phyloP scores from a whole-genome alignment of 148 eudicot genomes.

The Agrostemma githago region DNA sequence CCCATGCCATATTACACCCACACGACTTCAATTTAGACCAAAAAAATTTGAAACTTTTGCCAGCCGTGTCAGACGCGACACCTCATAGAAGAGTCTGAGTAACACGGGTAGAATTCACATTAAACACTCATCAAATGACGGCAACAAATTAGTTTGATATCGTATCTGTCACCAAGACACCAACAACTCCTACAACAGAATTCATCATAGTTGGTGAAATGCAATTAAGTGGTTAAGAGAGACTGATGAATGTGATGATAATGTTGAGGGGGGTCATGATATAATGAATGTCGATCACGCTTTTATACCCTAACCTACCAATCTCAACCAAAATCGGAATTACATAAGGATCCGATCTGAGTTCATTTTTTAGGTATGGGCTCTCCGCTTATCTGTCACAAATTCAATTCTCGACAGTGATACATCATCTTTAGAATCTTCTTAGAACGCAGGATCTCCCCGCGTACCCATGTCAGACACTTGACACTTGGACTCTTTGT shows the following conservation, averaged over 20 bases:
- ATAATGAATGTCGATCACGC: not conserved
- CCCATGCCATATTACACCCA: no score
- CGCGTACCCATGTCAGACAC: no score
- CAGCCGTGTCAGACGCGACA: no score
- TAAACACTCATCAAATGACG: not conserved
- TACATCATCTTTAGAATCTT: not conserved
- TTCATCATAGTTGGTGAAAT: not conserved
- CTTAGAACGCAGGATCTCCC: not conserved
- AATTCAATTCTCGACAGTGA: not conserved
- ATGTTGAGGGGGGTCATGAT: not conserved
- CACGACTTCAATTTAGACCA: no score
- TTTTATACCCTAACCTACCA: not conserved
- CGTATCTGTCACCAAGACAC: not conserved
- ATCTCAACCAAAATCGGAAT: not conserved
- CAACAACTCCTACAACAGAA: not conserved
- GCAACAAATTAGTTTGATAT: not conserved
- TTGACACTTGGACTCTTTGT: no score
- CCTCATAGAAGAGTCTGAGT: no score
- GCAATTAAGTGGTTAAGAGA: not conserved
- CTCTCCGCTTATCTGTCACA: constrained; percentile 1
- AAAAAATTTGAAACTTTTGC: no score
- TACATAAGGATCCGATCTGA: not conserved
- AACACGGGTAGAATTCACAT: not conserved
- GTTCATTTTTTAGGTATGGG: not conserved
- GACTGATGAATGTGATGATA: not conserved